A percentile compares a stretch with the other conserved stretches of the same genome.
These are phyloP conservation scores for Erodium maritimum DNA, from an alignment of 345 rosid species.

Conservation along the genomic window DNA sequence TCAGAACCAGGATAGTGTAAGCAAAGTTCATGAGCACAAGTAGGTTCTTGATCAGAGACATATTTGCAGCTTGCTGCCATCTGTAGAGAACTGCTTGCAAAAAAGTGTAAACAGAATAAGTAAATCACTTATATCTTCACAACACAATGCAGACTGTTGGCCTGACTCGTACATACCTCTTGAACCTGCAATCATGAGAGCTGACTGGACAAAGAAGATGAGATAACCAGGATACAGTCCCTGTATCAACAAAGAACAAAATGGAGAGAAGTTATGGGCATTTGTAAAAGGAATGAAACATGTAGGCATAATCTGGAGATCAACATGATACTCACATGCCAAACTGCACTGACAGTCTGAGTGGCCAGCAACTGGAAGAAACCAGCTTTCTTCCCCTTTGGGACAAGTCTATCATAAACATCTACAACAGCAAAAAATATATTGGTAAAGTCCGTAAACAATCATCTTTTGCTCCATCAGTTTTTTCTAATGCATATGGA, in stretches of 20 bases:
- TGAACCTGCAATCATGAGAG: constrained; percentile 90
- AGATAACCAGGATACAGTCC: constrained; percentile 93
- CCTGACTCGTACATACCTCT: constrained; percentile 64
- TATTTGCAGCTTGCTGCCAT: constrained; percentile 75
- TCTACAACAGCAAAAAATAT: constrained; percentile 27
- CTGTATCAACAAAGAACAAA: constrained; percentile 22
- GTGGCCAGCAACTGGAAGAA: constrained; percentile 89
- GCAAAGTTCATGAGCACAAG: constrained; percentile 44
- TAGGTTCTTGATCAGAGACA: constrained; percentile 34
- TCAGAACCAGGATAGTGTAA: constrained; percentile 64
- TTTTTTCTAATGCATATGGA: no score
- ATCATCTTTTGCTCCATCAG: not conserved
- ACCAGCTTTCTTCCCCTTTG: constrained; percentile 64
- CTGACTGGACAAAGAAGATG: constrained; percentile 89
- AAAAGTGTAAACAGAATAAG: not conserved
- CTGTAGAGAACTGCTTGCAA: constrained; percentile 57
- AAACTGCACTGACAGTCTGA: constrained; percentile 87
- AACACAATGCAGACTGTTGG: not conserved
- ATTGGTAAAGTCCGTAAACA: constrained; percentile 2
- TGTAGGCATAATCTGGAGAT: no score
- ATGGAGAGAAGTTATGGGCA: not conserved
- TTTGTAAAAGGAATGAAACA: no score
- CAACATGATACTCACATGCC: constrained; percentile 31
- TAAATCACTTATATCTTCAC: no score
- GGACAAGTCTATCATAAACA: constrained; percentile 64